Evolutionary conservation across 2,329 filamentous ascomycete species (phyloP).

Genomic region (Neopestalotiopsis rosae): DNA sequence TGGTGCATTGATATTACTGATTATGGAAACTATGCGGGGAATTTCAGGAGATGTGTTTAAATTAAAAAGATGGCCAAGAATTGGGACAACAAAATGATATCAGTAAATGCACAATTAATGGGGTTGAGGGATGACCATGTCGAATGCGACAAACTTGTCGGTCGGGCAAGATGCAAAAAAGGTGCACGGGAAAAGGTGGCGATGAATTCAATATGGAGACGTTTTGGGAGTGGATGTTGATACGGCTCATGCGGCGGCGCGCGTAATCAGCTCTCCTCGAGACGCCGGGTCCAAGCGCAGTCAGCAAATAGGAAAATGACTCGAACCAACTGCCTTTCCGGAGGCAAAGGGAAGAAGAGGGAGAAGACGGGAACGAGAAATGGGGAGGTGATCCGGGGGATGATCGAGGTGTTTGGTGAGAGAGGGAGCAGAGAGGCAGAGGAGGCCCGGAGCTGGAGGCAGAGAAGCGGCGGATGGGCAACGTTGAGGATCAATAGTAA

Average conservation of each 20-base stretch:
- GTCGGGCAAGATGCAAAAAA: slow-evolving; percentile 23
- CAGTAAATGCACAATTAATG: slow-evolving; percentile 22
- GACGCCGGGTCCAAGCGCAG: neutral
- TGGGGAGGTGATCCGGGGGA: slow-evolving; percentile 23
- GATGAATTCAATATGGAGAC: slow-evolving; percentile 19
- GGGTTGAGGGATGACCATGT: slow-evolving; percentile 24
- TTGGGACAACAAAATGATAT: neutral
- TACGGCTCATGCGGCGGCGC: slow-evolving; percentile 26
- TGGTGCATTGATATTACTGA: neutral
- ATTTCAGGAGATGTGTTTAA: slow-evolving; percentile 2
- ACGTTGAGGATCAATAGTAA: slow-evolving; percentile 29
- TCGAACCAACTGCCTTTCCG: slow-evolving; percentile 32
- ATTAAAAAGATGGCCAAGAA: slow-evolving; percentile 7
- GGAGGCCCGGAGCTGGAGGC: slow-evolving; percentile 4
- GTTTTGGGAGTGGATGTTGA: slow-evolving; percentile 22
- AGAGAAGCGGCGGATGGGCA: slow-evolving; percentile 16
- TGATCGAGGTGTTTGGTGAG: slow-evolving; percentile 21
- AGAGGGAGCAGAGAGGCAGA: slow-evolving; percentile 8
- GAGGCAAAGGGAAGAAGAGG: slow-evolving; percentile 26
- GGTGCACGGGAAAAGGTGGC: slow-evolving; percentile 24
- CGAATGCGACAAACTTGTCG: slow-evolving; percentile 29
- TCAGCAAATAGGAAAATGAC: slow-evolving; percentile 28
- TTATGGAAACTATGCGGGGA: neutral
- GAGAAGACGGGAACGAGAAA: slow-evolving; percentile 31
- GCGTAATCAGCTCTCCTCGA: slow-evolving; percentile 14